phyloP scores from a whole-genome alignment of 257 asterid genomes.

The Dorcoceras hygrometricum region DNA sequence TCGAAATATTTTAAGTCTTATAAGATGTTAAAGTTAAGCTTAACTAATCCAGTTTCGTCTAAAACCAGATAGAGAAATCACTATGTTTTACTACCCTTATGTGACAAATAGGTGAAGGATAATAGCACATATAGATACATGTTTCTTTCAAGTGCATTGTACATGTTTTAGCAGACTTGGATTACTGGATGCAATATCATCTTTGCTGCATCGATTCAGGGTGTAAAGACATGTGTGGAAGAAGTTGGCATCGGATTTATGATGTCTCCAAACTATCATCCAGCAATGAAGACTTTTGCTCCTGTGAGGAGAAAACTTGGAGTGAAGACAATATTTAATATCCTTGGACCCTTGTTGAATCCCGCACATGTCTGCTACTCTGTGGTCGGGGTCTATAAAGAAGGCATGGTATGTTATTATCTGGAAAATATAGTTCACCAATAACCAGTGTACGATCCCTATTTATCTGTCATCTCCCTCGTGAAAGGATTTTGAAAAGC shows the following conservation, averaged over 20 bases:
- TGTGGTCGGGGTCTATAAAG: constrained; percentile 75
- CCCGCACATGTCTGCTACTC: constrained; percentile 79
- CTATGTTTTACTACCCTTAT: background rate
- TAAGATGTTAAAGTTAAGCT: too few relatives aligned
- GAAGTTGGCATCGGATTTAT: constrained; percentile 82
- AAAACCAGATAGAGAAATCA: too few relatives aligned
- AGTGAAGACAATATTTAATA: constrained; percentile 76
- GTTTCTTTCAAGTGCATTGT: background rate
- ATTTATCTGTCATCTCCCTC: background rate
- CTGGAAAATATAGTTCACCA: background rate
- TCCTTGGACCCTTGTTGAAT: constrained; percentile 77
- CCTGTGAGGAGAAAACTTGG: constrained; percentile 76
- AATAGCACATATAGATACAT: background rate
- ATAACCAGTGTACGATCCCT: too few relatives aligned
- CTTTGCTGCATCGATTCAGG: constrained; percentile 35
- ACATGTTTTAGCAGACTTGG: background rate
- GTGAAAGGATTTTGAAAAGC: background rate
- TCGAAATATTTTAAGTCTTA: background rate
- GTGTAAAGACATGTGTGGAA: constrained; percentile 49
- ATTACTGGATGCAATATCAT: background rate
- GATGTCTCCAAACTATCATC: constrained; percentile 89
- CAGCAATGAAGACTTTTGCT: constrained; percentile 74
- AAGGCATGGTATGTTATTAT: constrained; percentile 49
- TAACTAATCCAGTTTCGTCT: background rate
- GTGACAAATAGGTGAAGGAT: background rate